These are phyloP conservation scores for Periconia digitata DNA, from an alignment of 2,329 filamentous ascomycete genomes.

Conservation along the genomic window DNA sequence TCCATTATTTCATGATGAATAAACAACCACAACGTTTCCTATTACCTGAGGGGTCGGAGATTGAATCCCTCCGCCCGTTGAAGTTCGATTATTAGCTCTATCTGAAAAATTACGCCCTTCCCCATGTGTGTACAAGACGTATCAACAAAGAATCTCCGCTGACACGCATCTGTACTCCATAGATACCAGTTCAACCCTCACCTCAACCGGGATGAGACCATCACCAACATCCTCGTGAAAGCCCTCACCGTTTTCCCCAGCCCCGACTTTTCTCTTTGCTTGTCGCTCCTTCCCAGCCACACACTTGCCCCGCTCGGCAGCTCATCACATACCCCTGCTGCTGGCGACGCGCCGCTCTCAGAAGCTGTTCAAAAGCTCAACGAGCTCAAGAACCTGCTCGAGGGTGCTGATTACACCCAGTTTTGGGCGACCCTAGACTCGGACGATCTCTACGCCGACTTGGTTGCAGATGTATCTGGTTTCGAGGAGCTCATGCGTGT, in stretches of 20 bases:
- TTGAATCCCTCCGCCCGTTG: slow-evolving; percentile 63
- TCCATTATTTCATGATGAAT: slow-evolving; percentile 66
- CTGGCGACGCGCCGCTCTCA: slow-evolving; percentile 69
- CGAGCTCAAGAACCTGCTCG: slow-evolving; percentile 80
- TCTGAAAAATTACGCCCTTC: slow-evolving; percentile 57
- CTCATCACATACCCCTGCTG: slow-evolving; percentile 50
- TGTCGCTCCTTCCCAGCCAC: slow-evolving; percentile 89
- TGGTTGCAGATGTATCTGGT: slow-evolving; percentile 89
- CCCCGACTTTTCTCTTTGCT: slow-evolving; percentile 88
- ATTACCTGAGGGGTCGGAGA: slow-evolving; percentile 80
- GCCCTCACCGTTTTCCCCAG: slow-evolving; percentile 95
- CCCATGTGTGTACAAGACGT: not conserved
- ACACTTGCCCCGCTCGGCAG: slow-evolving; percentile 65
- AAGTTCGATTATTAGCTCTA: slow-evolving; percentile 74
- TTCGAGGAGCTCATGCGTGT: slow-evolving; percentile 94
- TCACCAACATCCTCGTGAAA: slow-evolving; percentile 99
- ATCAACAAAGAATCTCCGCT: not conserved
- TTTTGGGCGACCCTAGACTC: slow-evolving; percentile 95
- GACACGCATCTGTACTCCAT: slow-evolving; percentile 10
- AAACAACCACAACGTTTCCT: slow-evolving; percentile 85
- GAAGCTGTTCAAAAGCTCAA: slow-evolving; percentile 91
- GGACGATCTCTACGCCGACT: slow-evolving; percentile 92
- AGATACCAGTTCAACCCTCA: slow-evolving; percentile 99
- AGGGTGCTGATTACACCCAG: slow-evolving; percentile 82
- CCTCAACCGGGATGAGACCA: slow-evolving; percentile 92